phyloP scores from a whole-genome alignment of 1,139 yeast species.

The Saccharomyces hybrid region DNA sequence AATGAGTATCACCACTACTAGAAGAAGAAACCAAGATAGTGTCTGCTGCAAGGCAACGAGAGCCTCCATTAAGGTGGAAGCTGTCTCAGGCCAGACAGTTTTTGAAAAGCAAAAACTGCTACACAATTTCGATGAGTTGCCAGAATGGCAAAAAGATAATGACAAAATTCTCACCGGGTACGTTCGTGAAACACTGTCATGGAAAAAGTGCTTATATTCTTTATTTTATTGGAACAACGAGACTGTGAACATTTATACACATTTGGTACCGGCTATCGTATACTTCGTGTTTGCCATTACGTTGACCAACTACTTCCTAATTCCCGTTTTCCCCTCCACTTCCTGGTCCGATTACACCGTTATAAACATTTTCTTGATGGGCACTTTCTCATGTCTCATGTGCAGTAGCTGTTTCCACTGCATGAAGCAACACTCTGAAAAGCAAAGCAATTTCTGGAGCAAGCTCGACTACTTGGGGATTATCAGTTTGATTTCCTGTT shows the following conservation, averaged over 20 bases:
- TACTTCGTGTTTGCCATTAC: slow-evolving; percentile 32
- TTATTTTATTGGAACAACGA: slow-evolving; percentile 73
- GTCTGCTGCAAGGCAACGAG: not conserved
- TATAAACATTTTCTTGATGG: slow-evolving; percentile 40
- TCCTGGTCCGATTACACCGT: slow-evolving; percentile 39
- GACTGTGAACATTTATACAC: slow-evolving; percentile 73
- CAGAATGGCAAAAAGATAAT: slow-evolving; percentile 82
- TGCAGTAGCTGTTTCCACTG: slow-evolving; percentile 76
- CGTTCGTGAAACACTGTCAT: slow-evolving; percentile 57
- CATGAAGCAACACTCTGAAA: slow-evolving; percentile 65
- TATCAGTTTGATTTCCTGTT: slow-evolving; percentile 65
- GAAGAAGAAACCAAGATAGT: not conserved
- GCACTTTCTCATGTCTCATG: slow-evolving; percentile 53
- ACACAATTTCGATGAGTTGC: slow-evolving; percentile 43
- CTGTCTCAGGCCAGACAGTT: not conserved
- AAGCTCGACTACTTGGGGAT: slow-evolving; percentile 85
- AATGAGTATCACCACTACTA: not conserved
- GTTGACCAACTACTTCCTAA: slow-evolving; percentile 21
- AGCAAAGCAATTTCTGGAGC: slow-evolving; percentile 51
- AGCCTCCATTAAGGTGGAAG: not conserved
- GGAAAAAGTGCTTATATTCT: slow-evolving; percentile 44
- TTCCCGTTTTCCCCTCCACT: slow-evolving; percentile 42
- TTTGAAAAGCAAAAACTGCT: slow-evolving; percentile 9
- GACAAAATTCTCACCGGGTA: slow-evolving; percentile 68
- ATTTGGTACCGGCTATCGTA: slow-evolving; percentile 57